Percentiles rank a stretch among this genome's conserved stretches.
phyloP scores from a whole-genome alignment of 306 rosid genomes.

The Dalbergia cultrata region DNA sequence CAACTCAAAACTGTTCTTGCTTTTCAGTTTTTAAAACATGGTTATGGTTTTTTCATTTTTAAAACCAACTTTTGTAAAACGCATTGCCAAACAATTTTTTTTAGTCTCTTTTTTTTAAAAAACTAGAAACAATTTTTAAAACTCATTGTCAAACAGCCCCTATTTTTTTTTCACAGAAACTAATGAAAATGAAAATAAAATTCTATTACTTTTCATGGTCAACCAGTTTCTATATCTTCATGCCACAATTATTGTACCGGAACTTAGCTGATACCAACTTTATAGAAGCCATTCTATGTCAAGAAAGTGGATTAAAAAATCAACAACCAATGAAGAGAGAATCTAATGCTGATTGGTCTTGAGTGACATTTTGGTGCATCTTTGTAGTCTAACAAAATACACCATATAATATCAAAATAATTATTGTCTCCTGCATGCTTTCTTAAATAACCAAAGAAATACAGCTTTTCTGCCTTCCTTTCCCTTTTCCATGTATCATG shows the following conservation, averaged over 20 bases:
- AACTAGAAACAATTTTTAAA: no score
- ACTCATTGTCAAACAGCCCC: no score
- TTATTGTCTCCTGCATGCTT: not conserved
- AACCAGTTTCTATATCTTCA: conserved; percentile 2
- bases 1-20: no score
- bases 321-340: conserved; percentile 7
- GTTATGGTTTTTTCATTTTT: no score
- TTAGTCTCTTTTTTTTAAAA: no score
- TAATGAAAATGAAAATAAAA: not conserved
- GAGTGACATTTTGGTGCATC: not conserved
- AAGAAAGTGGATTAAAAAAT: not conserved
- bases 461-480: not conserved
- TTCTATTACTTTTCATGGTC: not conserved
- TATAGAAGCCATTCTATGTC: not conserved
- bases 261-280: not conserved
- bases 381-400: not conserved
- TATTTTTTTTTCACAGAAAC: not conserved
- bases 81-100: no score
- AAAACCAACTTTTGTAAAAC: no score
- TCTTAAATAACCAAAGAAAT: not conserved
- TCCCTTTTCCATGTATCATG: conserved; percentile 21
- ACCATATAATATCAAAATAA: conserved; percentile 4
- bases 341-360: not conserved
- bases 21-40: no score
- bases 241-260: not conserved